Base-by-base conservation (phyloP, 495 filamentous ascomycete genomes). In the Viridothelium virens region DNA sequence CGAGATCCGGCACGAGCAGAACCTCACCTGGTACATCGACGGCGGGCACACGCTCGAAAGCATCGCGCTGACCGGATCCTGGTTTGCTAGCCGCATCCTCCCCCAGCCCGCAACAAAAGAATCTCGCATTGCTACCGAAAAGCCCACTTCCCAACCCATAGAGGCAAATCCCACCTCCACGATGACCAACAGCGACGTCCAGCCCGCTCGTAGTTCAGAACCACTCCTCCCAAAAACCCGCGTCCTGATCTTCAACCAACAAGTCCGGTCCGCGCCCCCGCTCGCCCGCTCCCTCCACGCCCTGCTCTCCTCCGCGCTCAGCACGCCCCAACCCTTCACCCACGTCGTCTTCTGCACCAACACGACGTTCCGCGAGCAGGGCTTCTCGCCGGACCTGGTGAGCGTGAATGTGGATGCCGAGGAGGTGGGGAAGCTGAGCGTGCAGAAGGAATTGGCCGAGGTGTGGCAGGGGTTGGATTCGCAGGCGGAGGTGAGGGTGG, bases 161-260 rank as follows among this genome's bases (percentile, higher is more conserved):
- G 25, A 1, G 25, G 25, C 25, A 25, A 25, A 25, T 25, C 41
- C 41, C 1, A 0, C 41, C 41, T 7, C 41, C 41, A 44, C 41
- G 7, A 44, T 1, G 14, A 44, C 14, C 11, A 31, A 0, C 11
- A 41, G 37, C n/a, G 25, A 10, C 7, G 18, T 9, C 31, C 53
- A 11, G 14, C 5, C 7, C 6, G 36, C 31, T 0, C 25, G 0
- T 1, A 59, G 53, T 14, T 36, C 53, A 33, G 33, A 5, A 3
- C 0, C 4, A n/a, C 53, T 14, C 18, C 18, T 9, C 7, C 31
- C 36, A n/a, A 14, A 39, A 33, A 25, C 31, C 9, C 81, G 86
- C n/a, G 85, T 92, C 63, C 79, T 98, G 64, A 86, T 98, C 62
- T 98, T 97, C 83, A 98, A 98, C 77, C 94, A 98, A 71, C 93